phyloP scores from a whole-genome alignment of 2,329 filamentous ascomycete genomes.

The Fusarium aywerte region DNA sequence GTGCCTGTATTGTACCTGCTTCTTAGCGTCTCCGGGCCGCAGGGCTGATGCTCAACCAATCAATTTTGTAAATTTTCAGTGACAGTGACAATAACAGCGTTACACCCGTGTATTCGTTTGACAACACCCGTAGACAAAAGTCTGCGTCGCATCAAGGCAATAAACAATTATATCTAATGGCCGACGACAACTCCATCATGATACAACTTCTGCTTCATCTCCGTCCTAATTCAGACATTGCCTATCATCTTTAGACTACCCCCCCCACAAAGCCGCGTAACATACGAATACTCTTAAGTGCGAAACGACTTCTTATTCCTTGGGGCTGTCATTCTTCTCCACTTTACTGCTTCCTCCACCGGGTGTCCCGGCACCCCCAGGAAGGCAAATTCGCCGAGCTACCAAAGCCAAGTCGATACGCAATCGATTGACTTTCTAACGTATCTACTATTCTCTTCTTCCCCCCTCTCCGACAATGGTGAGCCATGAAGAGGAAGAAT shows the following conservation, averaged over 20 bases:
- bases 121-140: neutral
- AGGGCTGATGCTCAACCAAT: conserved; percentile 26
- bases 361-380: conserved; percentile 21
- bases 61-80: neutral
- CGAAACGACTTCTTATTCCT: conserved; percentile 6
- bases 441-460: neutral
- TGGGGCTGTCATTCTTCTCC: neutral
- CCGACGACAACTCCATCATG: neutral
- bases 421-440: conserved; percentile 8
- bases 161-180: conserved; percentile 21
- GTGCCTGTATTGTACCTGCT: conserved; percentile 29
- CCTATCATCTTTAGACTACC: neutral
- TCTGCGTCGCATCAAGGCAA: neutral
- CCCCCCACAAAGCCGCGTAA: neutral
- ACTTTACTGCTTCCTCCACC: conserved; percentile 31
- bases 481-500: conserved; percentile 50
- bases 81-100: neutral
- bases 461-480: conserved; percentile 45
- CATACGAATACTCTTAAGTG: conserved; percentile 8
- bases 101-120: neutral
- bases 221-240: neutral
- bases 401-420: conserved; percentile 17
- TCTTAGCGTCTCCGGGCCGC: conserved; percentile 28
- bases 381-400: conserved; percentile 30
- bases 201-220: conserved; percentile 7